Evolutionary conservation across 495 filamentous ascomycete species (phyloP).

Genomic region (Copromyces sp.): DNA sequence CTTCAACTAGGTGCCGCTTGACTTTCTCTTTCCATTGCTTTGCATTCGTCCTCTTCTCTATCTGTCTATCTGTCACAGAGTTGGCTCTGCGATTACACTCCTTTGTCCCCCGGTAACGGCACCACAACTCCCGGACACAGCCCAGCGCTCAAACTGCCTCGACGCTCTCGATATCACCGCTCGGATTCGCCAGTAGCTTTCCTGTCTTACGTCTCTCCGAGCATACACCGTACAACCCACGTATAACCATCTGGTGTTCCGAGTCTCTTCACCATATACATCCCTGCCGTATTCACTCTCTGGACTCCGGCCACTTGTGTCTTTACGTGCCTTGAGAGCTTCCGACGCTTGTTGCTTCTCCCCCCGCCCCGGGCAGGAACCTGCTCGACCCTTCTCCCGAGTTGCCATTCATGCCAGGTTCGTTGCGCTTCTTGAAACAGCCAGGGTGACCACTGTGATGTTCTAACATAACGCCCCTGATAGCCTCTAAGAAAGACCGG

Average conservation of each 20-base stretch:
- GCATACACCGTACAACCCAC: background rate
- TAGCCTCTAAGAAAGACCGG: constrained; percentile 40
- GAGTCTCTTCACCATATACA: background rate
- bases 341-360: constrained; percentile 2
- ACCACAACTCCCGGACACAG: background rate
- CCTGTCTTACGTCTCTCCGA: background rate
- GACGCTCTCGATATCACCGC: background rate
- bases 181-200: background rate
- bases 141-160: background rate
- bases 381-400: constrained; percentile 18
- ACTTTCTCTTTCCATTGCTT: background rate
- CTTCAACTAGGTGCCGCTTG: background rate
- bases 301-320: background rate
- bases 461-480: constrained; percentile 1
- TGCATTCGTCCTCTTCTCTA: background rate
- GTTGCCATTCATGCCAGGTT: constrained; percentile 38
- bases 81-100: background rate
- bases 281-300: background rate
- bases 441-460: background rate
- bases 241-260: background rate
- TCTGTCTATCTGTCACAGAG: background rate
- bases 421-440: constrained; percentile 9
- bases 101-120: background rate
- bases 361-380: constrained; percentile 23
- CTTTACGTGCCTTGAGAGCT: background rate